phyloP scores from a whole-genome alignment of 2,329 filamentous ascomycete species.

The Acrodontium crateriforme region DNA sequence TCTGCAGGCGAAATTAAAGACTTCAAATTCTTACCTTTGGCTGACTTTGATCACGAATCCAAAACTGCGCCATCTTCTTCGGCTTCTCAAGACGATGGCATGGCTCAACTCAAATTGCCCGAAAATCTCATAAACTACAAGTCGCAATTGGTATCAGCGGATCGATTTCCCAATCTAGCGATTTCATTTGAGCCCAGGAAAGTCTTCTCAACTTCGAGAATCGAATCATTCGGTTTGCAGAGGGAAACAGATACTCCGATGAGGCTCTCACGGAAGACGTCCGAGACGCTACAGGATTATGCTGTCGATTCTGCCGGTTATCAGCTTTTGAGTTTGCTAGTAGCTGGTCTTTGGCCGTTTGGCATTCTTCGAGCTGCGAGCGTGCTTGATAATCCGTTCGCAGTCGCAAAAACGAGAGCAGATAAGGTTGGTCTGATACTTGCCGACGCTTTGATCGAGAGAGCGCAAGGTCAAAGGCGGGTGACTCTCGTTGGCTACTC shows the following conservation, averaged over 20 bases:
- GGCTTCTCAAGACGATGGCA: not conserved
- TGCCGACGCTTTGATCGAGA: constrained; percentile 28
- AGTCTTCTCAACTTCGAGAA: constrained; percentile 53
- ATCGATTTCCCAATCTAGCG: constrained; percentile 51
- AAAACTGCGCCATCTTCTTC: no score
- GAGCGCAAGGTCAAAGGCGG: constrained; percentile 27
- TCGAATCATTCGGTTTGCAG: constrained; percentile 66
- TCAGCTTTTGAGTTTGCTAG: constrained; percentile 33
- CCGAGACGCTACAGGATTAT: constrained; percentile 64
- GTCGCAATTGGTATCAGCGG: constrained; percentile 37
- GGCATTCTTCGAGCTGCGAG: constrained; percentile 32
- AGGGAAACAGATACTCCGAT: constrained; percentile 70
- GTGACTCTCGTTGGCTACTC: constrained; percentile 28
- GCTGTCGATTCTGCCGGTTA: constrained; percentile 60
- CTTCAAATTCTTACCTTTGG: constrained; percentile 68
- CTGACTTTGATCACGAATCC: constrained; percentile 36
- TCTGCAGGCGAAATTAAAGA: constrained; percentile 78
- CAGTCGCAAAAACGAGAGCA: constrained; percentile 23
- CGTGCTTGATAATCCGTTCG: constrained; percentile 28
- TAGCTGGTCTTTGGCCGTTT: constrained; percentile 36
- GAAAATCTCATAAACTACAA: constrained; percentile 40
- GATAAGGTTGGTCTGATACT: constrained; percentile 28
- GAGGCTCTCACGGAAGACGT: constrained; percentile 64
- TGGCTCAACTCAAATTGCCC: no score
- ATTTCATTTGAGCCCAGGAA: constrained; percentile 72